Percentiles rank a stretch among this genome's conserved stretches.
These are phyloP conservation scores for Myrmaecium sp. DNA, from an alignment of 2,329 filamentous ascomycete species.

Conservation along the genomic window DNA sequence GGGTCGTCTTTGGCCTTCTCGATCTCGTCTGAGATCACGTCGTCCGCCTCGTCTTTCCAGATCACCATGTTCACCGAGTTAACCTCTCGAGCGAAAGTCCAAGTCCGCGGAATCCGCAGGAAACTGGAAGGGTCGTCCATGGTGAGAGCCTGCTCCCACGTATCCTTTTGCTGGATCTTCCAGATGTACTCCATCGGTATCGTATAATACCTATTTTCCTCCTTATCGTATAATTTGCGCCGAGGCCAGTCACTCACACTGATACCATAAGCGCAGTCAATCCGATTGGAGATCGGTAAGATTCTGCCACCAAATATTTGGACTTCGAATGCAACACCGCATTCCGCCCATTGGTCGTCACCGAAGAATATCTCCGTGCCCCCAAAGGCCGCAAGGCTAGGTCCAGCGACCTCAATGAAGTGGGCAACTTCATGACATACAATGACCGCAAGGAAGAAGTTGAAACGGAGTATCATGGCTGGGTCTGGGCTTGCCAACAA, in stretches of 20 bases:
- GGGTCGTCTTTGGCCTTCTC: no score
- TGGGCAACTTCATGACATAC: conserved; percentile 23
- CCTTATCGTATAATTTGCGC: conserved; percentile 19
- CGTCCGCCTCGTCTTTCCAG: conserved; percentile 22
- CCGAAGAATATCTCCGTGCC: conserved; percentile 21
- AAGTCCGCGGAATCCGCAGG: conserved; percentile 22
- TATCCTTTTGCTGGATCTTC: conserved; percentile 19
- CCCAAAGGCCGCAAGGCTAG: conserved; percentile 17
- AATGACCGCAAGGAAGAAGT: conserved; percentile 21
- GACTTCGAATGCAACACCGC: conserved; percentile 21
- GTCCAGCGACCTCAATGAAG: conserved; percentile 22
- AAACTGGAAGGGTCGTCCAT: conserved; percentile 6
- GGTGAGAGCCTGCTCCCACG: conserved; percentile 19
- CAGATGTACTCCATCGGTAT: conserved; percentile 23
- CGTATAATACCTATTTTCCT: conserved; percentile 20
- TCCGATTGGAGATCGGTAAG: conserved; percentile 19
- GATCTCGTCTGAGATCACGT: conserved; percentile 19
- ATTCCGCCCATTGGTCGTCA: conserved; percentile 23
- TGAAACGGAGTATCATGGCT: conserved; percentile 23
- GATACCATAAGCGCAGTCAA: conserved; percentile 22
- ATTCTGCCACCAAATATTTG: conserved; percentile 22
- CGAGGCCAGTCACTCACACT: conserved; percentile 19
- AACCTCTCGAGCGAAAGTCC: conserved; percentile 18
- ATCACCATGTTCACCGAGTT: conserved; percentile 22
- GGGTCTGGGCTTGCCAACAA: conserved; percentile 19